Evolutionary conservation across 2,329 filamentous ascomycete species (phyloP).

Genomic region (Fusarium sp.): DNA sequence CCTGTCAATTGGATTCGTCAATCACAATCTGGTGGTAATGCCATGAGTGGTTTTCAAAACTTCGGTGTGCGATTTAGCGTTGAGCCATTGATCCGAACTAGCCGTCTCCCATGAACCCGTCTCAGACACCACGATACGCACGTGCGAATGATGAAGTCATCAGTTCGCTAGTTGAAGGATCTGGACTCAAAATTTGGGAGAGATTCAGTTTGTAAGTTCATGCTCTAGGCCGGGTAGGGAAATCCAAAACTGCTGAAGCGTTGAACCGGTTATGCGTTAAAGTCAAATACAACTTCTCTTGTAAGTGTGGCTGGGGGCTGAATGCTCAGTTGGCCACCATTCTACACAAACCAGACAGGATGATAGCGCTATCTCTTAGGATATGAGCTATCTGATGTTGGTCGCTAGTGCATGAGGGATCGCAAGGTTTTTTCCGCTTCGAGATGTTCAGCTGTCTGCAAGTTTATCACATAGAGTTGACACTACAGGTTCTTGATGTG

Average conservation of each 20-base stretch:
- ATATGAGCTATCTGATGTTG: not conserved
- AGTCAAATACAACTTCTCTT: too few species aligned
- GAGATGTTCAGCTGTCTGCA: too few species aligned
- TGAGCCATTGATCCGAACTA: slow-evolving; percentile 22
- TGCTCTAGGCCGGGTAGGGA: slow-evolving; percentile 1
- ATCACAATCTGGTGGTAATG: slow-evolving; percentile 4
- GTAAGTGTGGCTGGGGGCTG: slow-evolving; percentile 1
- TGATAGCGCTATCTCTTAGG: not conserved
- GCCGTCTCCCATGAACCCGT: slow-evolving; percentile 11
- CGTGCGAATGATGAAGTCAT: slow-evolving; percentile 36
- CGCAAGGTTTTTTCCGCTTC: too few species aligned
- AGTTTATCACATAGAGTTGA: too few species aligned
- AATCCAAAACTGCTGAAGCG: slow-evolving; percentile 9
- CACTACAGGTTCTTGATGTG: too few species aligned
- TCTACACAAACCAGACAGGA: too few species aligned
- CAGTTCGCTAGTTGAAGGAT: slow-evolving; percentile 12
- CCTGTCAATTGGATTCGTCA: slow-evolving; percentile 1
- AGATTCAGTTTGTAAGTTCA: not conserved
- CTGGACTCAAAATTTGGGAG: not conserved
- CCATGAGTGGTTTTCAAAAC: slow-evolving; percentile 16
- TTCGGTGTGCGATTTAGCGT: slow-evolving; percentile 3
- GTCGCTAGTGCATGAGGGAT: not conserved
- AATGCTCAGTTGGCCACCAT: not conserved
- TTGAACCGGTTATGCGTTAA: slow-evolving; percentile 4
- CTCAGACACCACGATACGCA: slow-evolving; percentile 17